A percentile compares a stretch with the other conserved stretches of the same genome.
Evolutionary conservation across 2,329 filamentous ascomycete genomes (phyloP).

Genomic region (Rhinocladiella mackenziei): DNA sequence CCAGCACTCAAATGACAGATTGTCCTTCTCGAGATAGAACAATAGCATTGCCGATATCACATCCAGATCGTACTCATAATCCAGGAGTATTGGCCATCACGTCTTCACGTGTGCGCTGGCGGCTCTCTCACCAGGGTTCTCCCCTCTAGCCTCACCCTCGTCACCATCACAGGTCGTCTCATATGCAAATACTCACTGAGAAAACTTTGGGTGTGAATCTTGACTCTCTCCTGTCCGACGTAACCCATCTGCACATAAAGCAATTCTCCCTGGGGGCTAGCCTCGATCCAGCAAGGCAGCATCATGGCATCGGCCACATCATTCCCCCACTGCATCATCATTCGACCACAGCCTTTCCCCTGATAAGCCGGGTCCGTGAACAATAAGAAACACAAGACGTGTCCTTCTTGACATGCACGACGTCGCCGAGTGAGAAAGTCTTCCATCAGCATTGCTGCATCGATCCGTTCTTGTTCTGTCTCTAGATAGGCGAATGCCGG

Average conservation of each 20-base stretch:
- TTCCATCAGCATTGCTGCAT: slow-evolving; percentile 13
- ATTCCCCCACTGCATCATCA: slow-evolving; percentile 36
- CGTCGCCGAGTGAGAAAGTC: slow-evolving; percentile 10
- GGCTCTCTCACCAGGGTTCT: slow-evolving; percentile 12
- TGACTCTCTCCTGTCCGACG: slow-evolving; percentile 11
- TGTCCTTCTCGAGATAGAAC: no score
- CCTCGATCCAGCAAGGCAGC: slow-evolving; percentile 39
- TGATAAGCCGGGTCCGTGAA: slow-evolving; percentile 33
- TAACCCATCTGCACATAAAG: slow-evolving; percentile 36
- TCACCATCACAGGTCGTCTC: slow-evolving; percentile 12
- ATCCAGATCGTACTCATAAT: no score
- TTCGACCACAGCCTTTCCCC: slow-evolving; percentile 35
- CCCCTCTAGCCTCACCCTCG: slow-evolving; percentile 10
- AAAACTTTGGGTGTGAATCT: slow-evolving; percentile 15
- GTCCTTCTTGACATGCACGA: slow-evolving; percentile 11
- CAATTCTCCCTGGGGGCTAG: slow-evolving; percentile 35
- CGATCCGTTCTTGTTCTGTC: slow-evolving; percentile 14
- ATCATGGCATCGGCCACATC: slow-evolving; percentile 34
- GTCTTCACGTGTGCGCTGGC: no score
- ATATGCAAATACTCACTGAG: slow-evolving; percentile 19
- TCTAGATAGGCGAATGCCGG: slow-evolving; percentile 14
- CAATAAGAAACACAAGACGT: slow-evolving; percentile 19
- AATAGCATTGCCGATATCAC: no score
- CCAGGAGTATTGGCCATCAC: no score
- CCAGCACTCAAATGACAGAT: no score